Conservation (phyloP, 2,329 filamentous ascomycete genomes). For the Paracoccidioides lutzii region DNA sequence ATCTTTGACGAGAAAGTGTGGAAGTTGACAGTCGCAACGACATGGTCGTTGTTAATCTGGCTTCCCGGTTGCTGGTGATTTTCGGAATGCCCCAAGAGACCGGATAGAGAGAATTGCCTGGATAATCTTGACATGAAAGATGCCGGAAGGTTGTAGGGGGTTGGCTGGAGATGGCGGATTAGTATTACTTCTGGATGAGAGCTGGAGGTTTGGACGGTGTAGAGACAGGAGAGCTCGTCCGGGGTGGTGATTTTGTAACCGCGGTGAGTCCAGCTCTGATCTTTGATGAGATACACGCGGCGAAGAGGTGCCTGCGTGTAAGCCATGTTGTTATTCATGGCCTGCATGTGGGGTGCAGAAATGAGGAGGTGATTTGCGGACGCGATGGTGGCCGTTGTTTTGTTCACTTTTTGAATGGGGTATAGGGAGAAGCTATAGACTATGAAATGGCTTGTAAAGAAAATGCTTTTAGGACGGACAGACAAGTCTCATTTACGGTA, state of each 20-base stretch:
- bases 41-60: background rate
- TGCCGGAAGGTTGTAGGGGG: background rate
- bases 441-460: background rate
- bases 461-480: background rate
- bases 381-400: background rate
- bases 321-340: background rate
- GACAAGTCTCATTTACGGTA: background rate
- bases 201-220: slow-evolving; percentile 6
- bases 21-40: slow-evolving; percentile 7
- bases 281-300: background rate
- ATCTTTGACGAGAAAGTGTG: slow-evolving; percentile 11
- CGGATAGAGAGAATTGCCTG: slow-evolving; percentile 1
- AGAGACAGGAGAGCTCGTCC: slow-evolving; percentile 5
- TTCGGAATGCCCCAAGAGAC: background rate
- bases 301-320: background rate
- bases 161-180: background rate
- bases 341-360: background rate
- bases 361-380: slow-evolving; percentile 1
- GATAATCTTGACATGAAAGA: background rate
- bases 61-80: background rate
- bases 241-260: slow-evolving; percentile 2
- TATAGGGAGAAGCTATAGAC: background rate
- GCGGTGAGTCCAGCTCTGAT: background rate
- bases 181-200: background rate
- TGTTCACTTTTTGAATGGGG: background rate